These are phyloP conservation scores for Amoebophrya sp. DNA, from an alignment of 169 alveolate species.

Conservation along the genomic window DNA sequence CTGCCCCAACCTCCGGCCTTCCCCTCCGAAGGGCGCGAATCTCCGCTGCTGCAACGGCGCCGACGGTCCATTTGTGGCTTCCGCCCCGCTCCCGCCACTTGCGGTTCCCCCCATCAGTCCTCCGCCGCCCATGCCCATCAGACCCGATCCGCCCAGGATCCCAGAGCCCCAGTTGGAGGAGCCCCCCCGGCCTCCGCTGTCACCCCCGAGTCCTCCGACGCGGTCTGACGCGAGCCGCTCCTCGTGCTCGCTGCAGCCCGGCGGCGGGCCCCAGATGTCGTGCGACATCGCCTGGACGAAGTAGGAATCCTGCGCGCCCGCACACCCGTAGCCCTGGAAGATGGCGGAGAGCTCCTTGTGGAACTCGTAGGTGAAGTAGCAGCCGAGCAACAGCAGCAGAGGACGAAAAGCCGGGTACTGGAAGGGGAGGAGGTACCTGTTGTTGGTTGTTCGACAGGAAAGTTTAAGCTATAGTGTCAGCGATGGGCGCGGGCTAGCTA, in stretches of 20 bases:
- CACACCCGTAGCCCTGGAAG: not conserved
- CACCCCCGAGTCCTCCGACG: not conserved
- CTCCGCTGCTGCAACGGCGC: not conserved
- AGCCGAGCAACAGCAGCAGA: not conserved
- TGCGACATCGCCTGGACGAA: not conserved
- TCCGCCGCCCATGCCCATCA: too few species aligned
- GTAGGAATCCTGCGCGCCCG: not conserved
- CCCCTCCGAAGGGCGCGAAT: not conserved
- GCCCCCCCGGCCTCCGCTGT: too few species aligned
- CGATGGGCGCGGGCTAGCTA: too few species aligned
- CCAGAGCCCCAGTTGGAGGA: not conserved
- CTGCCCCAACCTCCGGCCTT: not conserved
- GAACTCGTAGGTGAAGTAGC: not conserved
- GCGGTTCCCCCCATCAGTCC: not conserved
- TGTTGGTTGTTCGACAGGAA: too few species aligned
- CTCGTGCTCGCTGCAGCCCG: slow-evolving; percentile 1
- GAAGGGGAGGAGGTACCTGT: not conserved
- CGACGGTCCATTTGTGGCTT: not conserved
- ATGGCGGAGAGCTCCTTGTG: not conserved
- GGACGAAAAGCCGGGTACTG: not conserved
- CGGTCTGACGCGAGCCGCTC: too few species aligned
- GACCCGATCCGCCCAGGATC: not conserved
- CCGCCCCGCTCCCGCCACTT: not conserved
- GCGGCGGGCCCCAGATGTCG: not conserved
- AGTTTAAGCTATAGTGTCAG: too few species aligned